phyloP scores from a whole-genome alignment of 306 rosid genomes.

The Inga oerstediana region DNA sequence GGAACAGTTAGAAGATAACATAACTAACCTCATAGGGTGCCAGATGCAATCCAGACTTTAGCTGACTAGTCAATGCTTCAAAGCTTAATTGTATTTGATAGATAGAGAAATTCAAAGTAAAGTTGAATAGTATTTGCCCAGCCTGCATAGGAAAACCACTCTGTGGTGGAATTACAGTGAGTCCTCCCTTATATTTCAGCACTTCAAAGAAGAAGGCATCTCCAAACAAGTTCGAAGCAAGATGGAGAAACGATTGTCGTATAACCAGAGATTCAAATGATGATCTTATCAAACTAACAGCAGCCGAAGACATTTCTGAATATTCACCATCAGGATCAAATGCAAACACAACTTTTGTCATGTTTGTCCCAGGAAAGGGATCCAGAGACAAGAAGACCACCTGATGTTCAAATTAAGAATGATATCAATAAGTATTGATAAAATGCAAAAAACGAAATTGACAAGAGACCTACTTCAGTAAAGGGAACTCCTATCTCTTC shows the following conservation, averaged over 20 bases:
- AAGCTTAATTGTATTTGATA: slow-evolving; percentile 65
- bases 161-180: slow-evolving; percentile 72
- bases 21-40: slow-evolving; percentile 69
- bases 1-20: slow-evolving; percentile 15
- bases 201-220: slow-evolving; percentile 64
- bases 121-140: slow-evolving; percentile 65
- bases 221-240: slow-evolving; percentile 70
- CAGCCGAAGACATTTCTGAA: slow-evolving; percentile 51
- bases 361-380: slow-evolving; percentile 48
- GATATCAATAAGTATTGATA: slow-evolving; percentile 24
- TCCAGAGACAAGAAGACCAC: slow-evolving; percentile 70
- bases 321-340: slow-evolving; percentile 54
- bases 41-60: slow-evolving; percentile 71
- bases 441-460: slow-evolving; percentile 22
- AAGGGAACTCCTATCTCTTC: slow-evolving; percentile 63
- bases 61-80: slow-evolving; percentile 64
- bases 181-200: slow-evolving; percentile 82
- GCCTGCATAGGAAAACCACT: slow-evolving; percentile 77
- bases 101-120: slow-evolving; percentile 78
- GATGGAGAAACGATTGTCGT: slow-evolving; percentile 47
- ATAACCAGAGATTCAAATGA: slow-evolving; percentile 50
- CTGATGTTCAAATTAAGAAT: slow-evolving; percentile 45
- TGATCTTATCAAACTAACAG: slow-evolving; percentile 59
- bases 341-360: slow-evolving; percentile 69
- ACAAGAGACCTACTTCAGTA: slow-evolving; percentile 50